Evolutionary conservation across 768 basidiomycete species (phyloP).

Genomic region (Pilatotrama ljubarskyi): DNA sequence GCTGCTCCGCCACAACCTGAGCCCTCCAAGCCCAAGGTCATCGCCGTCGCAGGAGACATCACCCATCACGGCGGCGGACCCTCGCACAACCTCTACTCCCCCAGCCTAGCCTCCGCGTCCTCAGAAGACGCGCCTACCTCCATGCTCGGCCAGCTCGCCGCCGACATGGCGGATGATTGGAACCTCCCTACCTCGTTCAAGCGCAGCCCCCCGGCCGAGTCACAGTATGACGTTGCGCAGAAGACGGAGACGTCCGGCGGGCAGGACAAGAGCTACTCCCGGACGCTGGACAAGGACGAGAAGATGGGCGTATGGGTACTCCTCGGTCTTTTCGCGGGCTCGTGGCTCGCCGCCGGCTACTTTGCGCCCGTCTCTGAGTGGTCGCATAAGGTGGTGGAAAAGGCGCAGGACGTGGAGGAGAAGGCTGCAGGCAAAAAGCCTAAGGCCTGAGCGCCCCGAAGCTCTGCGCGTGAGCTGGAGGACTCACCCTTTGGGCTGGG

Average conservation of each 20-base stretch:
- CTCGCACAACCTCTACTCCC: slow-evolving; percentile 39
- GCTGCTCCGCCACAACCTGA: slow-evolving; percentile 26
- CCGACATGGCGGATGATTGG: slow-evolving; percentile 40
- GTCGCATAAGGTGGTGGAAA: slow-evolving; percentile 18
- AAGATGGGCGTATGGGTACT: slow-evolving; percentile 48
- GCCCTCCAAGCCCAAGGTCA: slow-evolving; percentile 45
- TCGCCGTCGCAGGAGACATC: slow-evolving; percentile 48
- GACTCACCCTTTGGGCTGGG: not conserved
- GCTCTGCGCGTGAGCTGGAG: not conserved
- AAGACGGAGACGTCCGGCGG: slow-evolving; percentile 25
- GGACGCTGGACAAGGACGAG: slow-evolving; percentile 46
- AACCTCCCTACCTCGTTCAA: slow-evolving; percentile 37
- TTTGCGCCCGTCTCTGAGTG: slow-evolving; percentile 26
- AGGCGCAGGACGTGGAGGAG: slow-evolving; percentile 7
- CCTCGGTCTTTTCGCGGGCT: slow-evolving; percentile 48
- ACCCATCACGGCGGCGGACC: slow-evolving; percentile 52
- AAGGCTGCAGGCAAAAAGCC: slow-evolving; percentile 13
- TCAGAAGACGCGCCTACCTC: slow-evolving; percentile 2
- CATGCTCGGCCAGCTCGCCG: slow-evolving; percentile 29
- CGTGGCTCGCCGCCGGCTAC: slow-evolving; percentile 45
- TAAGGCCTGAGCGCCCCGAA: not conserved
- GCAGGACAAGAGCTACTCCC: slow-evolving; percentile 27
- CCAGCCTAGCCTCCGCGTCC: slow-evolving; percentile 20
- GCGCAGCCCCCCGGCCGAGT: slow-evolving; percentile 6
- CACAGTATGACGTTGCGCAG: slow-evolving; percentile 25